phyloP scores from a whole-genome alignment of 257 asterid genomes.

The Datura wrightii region DNA sequence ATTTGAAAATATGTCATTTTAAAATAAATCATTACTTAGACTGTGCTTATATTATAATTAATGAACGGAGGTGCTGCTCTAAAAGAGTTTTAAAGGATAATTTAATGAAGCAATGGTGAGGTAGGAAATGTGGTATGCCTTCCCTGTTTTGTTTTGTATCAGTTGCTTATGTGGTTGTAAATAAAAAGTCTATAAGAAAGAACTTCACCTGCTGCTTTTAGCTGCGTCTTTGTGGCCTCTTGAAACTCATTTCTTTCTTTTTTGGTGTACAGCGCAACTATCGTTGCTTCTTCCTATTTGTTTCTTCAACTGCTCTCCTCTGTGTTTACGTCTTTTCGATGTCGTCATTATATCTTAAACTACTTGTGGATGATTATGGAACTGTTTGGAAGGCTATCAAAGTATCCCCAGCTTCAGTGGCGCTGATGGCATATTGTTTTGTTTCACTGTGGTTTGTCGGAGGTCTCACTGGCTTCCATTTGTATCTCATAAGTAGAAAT shows the following conservation, averaged over 20 bases:
- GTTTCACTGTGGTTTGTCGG: conserved; percentile 82
- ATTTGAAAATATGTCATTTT: not conserved
- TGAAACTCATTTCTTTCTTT: conserved; percentile 10
- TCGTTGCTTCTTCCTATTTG: conserved; percentile 70
- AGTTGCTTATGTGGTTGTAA: conserved; percentile 1
- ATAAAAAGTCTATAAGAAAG: not conserved
- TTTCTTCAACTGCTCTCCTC: conserved; percentile 65
- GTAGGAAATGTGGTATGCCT: not conserved
- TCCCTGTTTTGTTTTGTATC: not conserved
- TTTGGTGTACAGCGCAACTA: conserved; percentile 74
- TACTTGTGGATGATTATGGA: conserved; percentile 48
- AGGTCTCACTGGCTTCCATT: conserved; percentile 81
- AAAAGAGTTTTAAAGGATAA: not conserved
- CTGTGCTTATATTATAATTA: not conserved
- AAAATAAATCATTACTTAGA: not conserved
- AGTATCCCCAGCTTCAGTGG: conserved; percentile 64
- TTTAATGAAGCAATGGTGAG: not conserved
- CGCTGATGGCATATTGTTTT: conserved; percentile 65
- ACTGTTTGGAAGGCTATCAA: conserved; percentile 56
- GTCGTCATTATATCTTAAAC: conserved; percentile 56
- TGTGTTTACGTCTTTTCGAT: conserved; percentile 59
- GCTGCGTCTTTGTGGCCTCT: not conserved
- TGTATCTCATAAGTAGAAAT: conserved; percentile 64
- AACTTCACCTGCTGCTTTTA: conserved; percentile 9
- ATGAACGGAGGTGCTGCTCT: not conserved